Conservation (phyloP, 768 basidiomycete species). For the Cystobasidium tubakii region DNA sequence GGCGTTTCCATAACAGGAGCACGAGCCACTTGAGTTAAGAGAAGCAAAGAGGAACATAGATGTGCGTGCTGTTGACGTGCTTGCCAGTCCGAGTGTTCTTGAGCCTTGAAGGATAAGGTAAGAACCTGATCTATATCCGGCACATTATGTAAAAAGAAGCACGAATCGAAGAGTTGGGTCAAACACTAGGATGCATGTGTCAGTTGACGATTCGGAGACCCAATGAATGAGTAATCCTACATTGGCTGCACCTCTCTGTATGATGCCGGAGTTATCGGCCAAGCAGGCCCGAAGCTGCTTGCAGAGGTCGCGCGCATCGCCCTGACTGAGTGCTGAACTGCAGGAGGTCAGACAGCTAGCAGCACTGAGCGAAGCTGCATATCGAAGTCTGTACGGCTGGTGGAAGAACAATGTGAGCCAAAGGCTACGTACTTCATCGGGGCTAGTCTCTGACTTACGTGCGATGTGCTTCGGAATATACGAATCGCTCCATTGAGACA, state of each 20-base stretch:
- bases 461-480: background rate
- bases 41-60: conserved; percentile 75
- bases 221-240: conserved; percentile 51
- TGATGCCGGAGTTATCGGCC: conserved; percentile 71
- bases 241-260: conserved; percentile 77
- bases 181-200: background rate
- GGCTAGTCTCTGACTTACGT: too few species aligned
- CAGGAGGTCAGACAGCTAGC: background rate
- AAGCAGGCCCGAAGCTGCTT: conserved; percentile 73
- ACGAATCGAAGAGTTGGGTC: conserved; percentile 53
- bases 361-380: background rate
- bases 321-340: background rate
- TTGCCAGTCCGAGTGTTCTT: conserved; percentile 76
- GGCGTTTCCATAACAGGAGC: conserved; percentile 49
- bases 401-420: background rate
- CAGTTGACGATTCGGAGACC: background rate
- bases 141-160: conserved; percentile 54
- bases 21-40: conserved; percentile 70
- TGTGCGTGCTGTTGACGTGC: conserved; percentile 73
- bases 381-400: background rate
- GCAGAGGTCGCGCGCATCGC: conserved; percentile 57
- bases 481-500: background rate
- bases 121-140: conserved; percentile 74
- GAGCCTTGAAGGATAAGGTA: conserved; percentile 60
- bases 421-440: too few species aligned